Evolutionary conservation across 2,329 filamentous ascomycete species (phyloP), one percentile per base, ranked within the genome.

Genomic region (Trichoderma sp.): DNA sequence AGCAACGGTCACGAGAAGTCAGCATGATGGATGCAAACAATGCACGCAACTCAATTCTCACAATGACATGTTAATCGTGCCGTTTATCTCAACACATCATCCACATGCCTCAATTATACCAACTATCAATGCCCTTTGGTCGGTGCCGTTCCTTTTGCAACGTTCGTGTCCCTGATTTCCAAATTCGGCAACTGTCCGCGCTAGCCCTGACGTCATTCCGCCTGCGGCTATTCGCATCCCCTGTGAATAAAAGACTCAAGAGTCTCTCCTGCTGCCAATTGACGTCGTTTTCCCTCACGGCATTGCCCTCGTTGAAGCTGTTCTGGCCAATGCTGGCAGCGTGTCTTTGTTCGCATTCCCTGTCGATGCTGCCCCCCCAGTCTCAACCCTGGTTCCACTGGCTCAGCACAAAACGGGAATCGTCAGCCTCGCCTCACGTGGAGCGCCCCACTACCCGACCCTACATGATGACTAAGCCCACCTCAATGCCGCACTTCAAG

Each of bases 381-480:
- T 51, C 57, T 62, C 21, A 61, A 30, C 66, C 36, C 24, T 36
- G 60, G 66, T 36, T 61, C 66, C 66, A 69, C 57, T 61, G 28
- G 39, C 34, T 43, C n/a, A 65, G 57, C 60, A 64, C 69, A 47
- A 56, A 65, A 64, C 32, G 36, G 61, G 69, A 73, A 61, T 63
- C 67, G 71, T 77, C 75, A 77, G 78, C 75, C 75, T 79, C 78
- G 76, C 75, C 73, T 78, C 76, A 79, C 76, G 76, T 80, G 78
- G 75, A 76, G 72, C 39, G 72, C 72, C 74, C 77, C 77, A 79
- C 74, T 75, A 62, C 51, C 72, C 71, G 73, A 61, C 68, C 68
- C 70, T 68, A 63, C 57, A 36, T 72, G 74, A 72, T 78, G 76
- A 78, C 74, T 79, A 74, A 79, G 73, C 75, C 1, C 8, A 4